Evolutionary conservation across 208 protist species (phyloP), one percentile per base, ranked within the genome.

Genomic region (Angomonas desouzai): DNA sequence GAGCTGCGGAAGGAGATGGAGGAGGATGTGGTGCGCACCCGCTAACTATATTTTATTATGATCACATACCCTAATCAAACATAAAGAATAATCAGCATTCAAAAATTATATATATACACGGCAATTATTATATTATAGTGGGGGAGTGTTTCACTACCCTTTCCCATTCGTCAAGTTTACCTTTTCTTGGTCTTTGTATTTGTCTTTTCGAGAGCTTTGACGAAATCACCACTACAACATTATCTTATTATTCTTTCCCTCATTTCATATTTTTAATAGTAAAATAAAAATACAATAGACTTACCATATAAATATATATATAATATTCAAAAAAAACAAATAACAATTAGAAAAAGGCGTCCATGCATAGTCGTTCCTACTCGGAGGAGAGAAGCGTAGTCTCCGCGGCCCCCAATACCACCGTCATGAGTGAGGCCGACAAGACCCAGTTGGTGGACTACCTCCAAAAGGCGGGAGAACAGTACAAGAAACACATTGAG

Each of bases 1-100:
- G 30, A 11, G n/a, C 66, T 86, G 25, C 56, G 76, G 51, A 51
- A 68, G 38, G 82, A 93, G 58, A 81, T 93, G 76, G 84, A 93
- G 62, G 68, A 83, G n/a, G 87, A 93, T 62, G 74, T 93, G 34
- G 47, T 89, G 28, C 74, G 64, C 1, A 49, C 72, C 23, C 55
- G 78, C 6, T 57, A 43, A 23, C 51, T 6, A 38, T 51, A 23
- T 23, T 23, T 22, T 51, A 40, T 40, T 40, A 40, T 40, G 6
- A 40, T 40, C n/a, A n/a, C n/a, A n/a, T n/a, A n/a, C n/a, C n/a
- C n/a, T n/a, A n/a, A n/a, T n/a, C n/a, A n/a, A n/a, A n/a, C n/a
- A n/a, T n/a, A n/a, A n/a, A n/a, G n/a, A n/a, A n/a, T n/a, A n/a
- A n/a, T n/a, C n/a, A n/a, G n/a, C n/a, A n/a, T n/a, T n/a, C n/a